Evolutionary conservation across 768 basidiomycete genomes (phyloP), one percentile per base, ranked within the genome.

Genomic region (Suillus ampliporus): DNA sequence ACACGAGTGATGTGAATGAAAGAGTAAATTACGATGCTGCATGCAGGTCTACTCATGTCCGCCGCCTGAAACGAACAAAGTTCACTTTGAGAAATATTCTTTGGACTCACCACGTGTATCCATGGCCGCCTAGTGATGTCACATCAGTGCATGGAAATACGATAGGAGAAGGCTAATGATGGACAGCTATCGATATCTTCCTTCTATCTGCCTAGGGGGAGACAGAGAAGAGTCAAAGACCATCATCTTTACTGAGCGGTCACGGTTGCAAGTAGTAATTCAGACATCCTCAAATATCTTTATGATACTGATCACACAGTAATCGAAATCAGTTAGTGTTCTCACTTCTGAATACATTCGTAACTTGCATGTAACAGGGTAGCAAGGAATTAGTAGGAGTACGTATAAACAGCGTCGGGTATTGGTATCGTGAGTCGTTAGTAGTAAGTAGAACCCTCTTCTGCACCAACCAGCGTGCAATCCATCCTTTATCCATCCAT

Each of bases 321-420:
- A n/a, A 51, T 34, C 50, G n/a, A n/a, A n/a, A n/a, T n/a, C n/a
- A n/a, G n/a, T n/a, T n/a, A 34, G 31, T 14, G 19, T 34, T 10
- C n/a, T n/a, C n/a, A n/a, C n/a, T n/a, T n/a, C 28, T 13, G 41
- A 38, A 61, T 62, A 62, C 57, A 61, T 23, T 41, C 19, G 35
- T 41, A 19, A 43, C 26, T 43, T 23, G 41, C 51, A 44, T 31
- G 28, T 31, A 41, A 44, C 44, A 34, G 15, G 28, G 53, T 43
- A 53, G 47, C 31, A 51, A 64, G 63, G 43, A 61, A 65, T 61
- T 50, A 61, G 28, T 47, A 50, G 56, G 48, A 65, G 40, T 65
- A 65, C 37, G 63, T 66, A 64, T 72, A 65, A 66, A 65, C 64
- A 65, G 65, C 61, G 60, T 37, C 54, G 64, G 60, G 60, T 66